Percentiles rank a stretch among this genome's conserved stretches.
phyloP scores from a whole-genome alignment of 108 stramenopile species.

The Cyclotella cryptica region DNA sequence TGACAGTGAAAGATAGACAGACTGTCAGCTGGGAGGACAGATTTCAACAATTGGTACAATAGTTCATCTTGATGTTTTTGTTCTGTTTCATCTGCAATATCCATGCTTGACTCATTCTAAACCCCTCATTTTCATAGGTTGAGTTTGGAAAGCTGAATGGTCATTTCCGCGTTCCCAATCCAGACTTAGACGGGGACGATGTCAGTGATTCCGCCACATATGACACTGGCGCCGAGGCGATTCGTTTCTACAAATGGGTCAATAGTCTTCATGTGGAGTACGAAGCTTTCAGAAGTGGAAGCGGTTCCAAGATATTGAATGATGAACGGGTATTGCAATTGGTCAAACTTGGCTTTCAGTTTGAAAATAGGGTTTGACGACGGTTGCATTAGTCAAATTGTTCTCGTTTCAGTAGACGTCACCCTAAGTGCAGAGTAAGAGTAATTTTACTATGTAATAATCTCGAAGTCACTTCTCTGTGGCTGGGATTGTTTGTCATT shows the following conservation, averaged over 20 bases:
- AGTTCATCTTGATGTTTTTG: neutral
- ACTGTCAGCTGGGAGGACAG: constrained; percentile 18
- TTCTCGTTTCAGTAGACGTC: no score
- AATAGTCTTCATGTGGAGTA: constrained; percentile 25
- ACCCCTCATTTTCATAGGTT: constrained; percentile 8
- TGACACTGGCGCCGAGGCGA: constrained; percentile 27
- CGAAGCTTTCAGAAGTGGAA: constrained; percentile 12
- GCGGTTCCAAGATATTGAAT: constrained; percentile 14
- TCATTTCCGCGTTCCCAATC: constrained; percentile 38
- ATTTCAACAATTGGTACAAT: constrained; percentile 25
- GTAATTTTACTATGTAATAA: no score
- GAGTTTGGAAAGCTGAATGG: constrained; percentile 33
- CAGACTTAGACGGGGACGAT: neutral
- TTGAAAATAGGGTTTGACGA: neutral
- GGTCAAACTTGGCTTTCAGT: constrained; percentile 24
- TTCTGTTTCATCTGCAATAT: neutral
- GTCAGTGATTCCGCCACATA: neutral
- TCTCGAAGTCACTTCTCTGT: no score
- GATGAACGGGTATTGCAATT: constrained; percentile 29
- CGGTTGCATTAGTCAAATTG: neutral
- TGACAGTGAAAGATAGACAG: neutral
- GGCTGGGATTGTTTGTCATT: no score
- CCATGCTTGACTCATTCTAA: no score
- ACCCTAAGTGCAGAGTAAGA: no score
- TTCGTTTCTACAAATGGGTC: constrained; percentile 30